Evolutionary conservation across 345 rosid genomes (phyloP), one percentile per base, ranked within the genome.

Genomic region (Acer saccharum): DNA sequence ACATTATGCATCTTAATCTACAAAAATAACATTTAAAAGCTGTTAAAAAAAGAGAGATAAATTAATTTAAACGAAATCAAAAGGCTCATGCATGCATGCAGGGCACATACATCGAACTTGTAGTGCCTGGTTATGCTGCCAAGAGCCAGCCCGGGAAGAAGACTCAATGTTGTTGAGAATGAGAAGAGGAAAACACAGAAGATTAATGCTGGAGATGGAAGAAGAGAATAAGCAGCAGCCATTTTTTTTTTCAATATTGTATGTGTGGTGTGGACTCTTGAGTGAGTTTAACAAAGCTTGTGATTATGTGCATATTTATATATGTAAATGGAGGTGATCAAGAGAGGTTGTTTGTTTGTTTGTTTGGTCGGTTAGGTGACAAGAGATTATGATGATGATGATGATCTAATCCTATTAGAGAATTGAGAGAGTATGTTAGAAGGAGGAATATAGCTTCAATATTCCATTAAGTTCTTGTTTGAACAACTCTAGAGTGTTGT

Each of bases 1-100:
- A 84, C 81, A 64, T 89, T 91, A n/a, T 82, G 87, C 62, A 80
- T 46, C 78, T 75, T 77, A 79, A 88, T 83, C 88, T 89, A 77
- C 17, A 58, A 54, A 60, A 16, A 67, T 1, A 23, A 29, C 12
- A 10, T 6, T 1, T 12, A n/a, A n/a, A 50, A 62, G 6, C 1
- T 52, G 41, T 39, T 23, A 20, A 67, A 74, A 62, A 43, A 8
- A 43, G 10, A 9, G 10, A 43, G 50, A 46, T 10, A 46, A 46
- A 46, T 43, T 7, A 43, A 43, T 7, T 7, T 2, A 10, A 46
- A 46, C 10, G 14, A 46, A 46, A 46, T 2, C 50, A 46, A 46
- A 46, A 46, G 50, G 50, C 46, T 43, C 46, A 43, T 43, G 46
- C 46, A 43, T 43, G 55, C 16, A 50, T 50, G 55, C 16, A 11